A percentile compares a stretch with the other conserved stretches of the same genome.
Evolutionary conservation across 2,329 filamentous ascomycete species (phyloP).

Genomic region (Sporothrix brunneoviolacea): DNA sequence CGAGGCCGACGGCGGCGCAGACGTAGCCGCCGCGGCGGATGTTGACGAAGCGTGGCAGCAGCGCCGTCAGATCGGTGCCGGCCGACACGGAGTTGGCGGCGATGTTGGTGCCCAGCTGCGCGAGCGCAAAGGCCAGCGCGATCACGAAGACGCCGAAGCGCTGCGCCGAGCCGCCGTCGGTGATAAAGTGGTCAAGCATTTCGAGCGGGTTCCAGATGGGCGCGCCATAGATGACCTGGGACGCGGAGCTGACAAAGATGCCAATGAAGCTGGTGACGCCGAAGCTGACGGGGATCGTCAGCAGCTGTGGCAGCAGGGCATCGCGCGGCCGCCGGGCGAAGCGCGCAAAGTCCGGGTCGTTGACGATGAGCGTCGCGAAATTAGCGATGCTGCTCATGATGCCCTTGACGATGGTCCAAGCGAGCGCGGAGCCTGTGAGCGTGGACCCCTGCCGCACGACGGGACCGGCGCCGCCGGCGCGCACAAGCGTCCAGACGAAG

Average conservation of each 20-base stretch:
- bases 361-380: conserved; percentile 78
- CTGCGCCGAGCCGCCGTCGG: conserved; percentile 60
- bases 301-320: conserved; percentile 72
- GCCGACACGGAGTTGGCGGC: conserved; percentile 80
- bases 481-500: conserved; percentile 78
- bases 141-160: conserved; percentile 73
- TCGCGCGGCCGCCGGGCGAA: conserved; percentile 72
- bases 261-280: conserved; percentile 79
- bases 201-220: conserved; percentile 69
- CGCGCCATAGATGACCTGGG: conserved; percentile 57
- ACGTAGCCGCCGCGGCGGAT: conserved; percentile 85
- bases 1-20: conserved; percentile 70
- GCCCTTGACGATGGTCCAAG: conserved; percentile 75
- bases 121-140: conserved; percentile 62
- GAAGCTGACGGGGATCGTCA: conserved; percentile 66
- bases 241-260: conserved; percentile 70
- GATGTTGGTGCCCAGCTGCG: conserved; percentile 81
- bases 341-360: conserved; percentile 78
- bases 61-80: conserved; percentile 73
- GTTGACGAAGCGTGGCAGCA: conserved; percentile 72
- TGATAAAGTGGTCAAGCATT: conserved; percentile 59
- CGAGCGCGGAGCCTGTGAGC: conserved; percentile 39
- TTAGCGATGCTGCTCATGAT: conserved; percentile 89
- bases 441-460: conserved; percentile 58
- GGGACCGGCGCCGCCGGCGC: conserved; percentile 75